Evolutionary conservation across 2,329 filamentous ascomycete genomes (phyloP).

Genomic region (Aspergillus sp.): DNA sequence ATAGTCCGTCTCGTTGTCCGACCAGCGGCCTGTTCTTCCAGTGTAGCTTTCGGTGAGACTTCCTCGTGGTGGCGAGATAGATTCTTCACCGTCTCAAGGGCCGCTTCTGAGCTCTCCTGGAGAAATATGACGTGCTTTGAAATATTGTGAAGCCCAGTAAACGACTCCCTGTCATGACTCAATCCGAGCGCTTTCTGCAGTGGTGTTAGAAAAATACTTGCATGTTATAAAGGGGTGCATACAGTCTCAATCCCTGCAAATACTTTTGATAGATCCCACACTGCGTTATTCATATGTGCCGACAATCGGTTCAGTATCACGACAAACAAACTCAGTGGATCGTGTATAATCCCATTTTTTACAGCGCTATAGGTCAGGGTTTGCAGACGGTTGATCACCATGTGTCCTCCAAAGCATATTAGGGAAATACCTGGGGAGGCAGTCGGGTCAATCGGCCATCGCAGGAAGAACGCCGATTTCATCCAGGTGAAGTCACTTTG

Average conservation of each 20-base stretch:
- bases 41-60: background rate
- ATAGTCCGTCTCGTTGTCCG: background rate
- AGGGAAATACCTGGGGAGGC: background rate
- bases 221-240: background rate
- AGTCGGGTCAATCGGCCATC: background rate
- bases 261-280: background rate
- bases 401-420: background rate
- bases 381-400: background rate
- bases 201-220: background rate
- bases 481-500: background rate
- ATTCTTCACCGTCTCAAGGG: background rate
- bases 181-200: background rate
- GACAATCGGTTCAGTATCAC: background rate
- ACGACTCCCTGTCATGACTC: background rate
- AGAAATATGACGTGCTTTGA: slow-evolving; percentile 1
- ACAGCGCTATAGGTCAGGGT: background rate
- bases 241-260: background rate
- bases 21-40: background rate
- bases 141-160: background rate
- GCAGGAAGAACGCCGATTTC: background rate
- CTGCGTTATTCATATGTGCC: background rate
- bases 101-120: background rate
- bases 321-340: background rate
- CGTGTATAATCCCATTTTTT: background rate
- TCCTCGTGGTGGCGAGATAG: background rate